phyloP scores from a whole-genome alignment of 2,329 filamentous ascomycete species.

The Fusarium domesticum region DNA sequence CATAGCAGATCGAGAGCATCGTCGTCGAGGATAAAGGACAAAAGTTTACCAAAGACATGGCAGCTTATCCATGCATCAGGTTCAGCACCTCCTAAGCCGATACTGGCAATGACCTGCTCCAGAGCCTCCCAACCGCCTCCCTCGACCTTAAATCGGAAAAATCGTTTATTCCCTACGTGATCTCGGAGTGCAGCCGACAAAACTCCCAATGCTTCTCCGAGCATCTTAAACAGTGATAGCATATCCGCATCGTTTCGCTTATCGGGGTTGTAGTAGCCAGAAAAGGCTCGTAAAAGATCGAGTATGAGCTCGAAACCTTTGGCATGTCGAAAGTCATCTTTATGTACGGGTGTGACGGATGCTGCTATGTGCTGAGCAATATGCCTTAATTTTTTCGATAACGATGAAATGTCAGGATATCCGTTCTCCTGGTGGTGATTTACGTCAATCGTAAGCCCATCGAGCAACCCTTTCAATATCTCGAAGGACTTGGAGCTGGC shows the following conservation, averaged over 20 bases:
- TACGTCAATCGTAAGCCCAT: conserved; percentile 39
- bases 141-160: conserved; percentile 74
- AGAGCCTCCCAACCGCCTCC: conserved; percentile 76
- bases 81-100: conserved; percentile 62
- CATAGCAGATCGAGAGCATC: conserved; percentile 70
- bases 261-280: conserved; percentile 71
- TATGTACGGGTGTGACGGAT: conserved; percentile 48
- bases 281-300: conserved; percentile 64
- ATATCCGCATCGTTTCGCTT: conserved; percentile 62
- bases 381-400: conserved; percentile 58
- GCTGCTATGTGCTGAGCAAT: conserved; percentile 62
- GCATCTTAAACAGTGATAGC: conserved; percentile 61
- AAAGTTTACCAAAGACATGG: conserved; percentile 77
- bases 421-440: conserved; percentile 35
- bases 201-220: conserved; percentile 70
- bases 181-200: conserved; percentile 72
- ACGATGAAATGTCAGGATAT: conserved; percentile 47
- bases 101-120: conserved; percentile 68
- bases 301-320: conserved; percentile 75
- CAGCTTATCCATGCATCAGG: conserved; percentile 65
- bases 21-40: conserved; percentile 78
- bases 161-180: conserved; percentile 82
- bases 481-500: conserved; percentile 59
- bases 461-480: conserved; percentile 54
- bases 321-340: conserved; percentile 81